phyloP scores from a whole-genome alignment of 352 stramenopile genomes.

The Globisporangium parvum region DNA sequence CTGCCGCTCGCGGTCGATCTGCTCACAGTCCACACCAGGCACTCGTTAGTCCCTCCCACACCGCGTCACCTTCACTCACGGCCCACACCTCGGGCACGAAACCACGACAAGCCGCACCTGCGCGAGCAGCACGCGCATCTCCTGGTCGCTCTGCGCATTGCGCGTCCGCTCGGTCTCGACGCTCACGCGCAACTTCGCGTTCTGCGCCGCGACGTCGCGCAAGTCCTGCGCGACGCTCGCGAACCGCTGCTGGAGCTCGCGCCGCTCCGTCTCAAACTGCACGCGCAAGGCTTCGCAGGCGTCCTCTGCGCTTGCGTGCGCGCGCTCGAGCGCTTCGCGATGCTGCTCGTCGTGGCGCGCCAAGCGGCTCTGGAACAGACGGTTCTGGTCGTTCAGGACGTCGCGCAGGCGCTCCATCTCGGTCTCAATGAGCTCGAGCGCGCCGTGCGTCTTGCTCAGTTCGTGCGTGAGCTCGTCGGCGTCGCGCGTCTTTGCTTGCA shows the following conservation, averaged over 20 bases:
- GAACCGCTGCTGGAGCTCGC: constrained; percentile 39
- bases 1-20: constrained; percentile 67
- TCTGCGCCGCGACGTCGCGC: constrained; percentile 39
- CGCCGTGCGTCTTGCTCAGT: constrained; percentile 42
- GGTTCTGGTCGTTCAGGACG: constrained; percentile 47
- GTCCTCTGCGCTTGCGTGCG: constrained; percentile 26
- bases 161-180: constrained; percentile 41
- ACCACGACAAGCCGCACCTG: constrained; percentile 27
- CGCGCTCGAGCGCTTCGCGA: constrained; percentile 33
- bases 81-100: not conserved
- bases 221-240: constrained; percentile 31
- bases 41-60: not conserved
- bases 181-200: constrained; percentile 34
- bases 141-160: constrained; percentile 44
- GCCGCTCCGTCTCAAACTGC: constrained; percentile 24
- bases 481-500: constrained; percentile 12
- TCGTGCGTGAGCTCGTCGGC: constrained; percentile 22
- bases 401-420: constrained; percentile 64
- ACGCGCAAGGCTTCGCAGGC: constrained; percentile 24
- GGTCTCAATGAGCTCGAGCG: constrained; percentile 58
- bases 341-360: constrained; percentile 44
- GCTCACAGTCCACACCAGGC: not conserved
- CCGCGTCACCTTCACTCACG: not conserved
- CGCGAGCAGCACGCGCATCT: constrained; percentile 57
- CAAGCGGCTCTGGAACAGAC: constrained; percentile 42